phyloP scores from a whole-genome alignment of 2,329 filamentous ascomycete species.

The Parastagonospora avenae region DNA sequence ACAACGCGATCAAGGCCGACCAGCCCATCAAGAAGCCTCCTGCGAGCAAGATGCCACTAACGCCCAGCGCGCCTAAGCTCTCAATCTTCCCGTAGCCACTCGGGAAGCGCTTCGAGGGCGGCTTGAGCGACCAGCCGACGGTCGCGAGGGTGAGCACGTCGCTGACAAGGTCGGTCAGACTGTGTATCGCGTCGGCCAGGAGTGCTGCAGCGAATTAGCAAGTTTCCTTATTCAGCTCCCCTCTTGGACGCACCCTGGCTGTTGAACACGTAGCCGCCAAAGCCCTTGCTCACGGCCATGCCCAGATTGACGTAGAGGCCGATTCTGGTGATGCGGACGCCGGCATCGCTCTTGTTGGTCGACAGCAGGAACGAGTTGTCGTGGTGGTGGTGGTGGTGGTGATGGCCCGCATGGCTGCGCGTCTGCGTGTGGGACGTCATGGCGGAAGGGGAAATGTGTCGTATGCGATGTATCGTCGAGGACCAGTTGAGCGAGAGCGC shows the following conservation, averaged over 20 bases:
- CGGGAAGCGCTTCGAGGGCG: conserved; percentile 82
- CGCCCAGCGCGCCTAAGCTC: conserved; percentile 88
- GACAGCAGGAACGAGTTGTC: conserved; percentile 85
- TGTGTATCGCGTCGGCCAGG: conserved; percentile 93
- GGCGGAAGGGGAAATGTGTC: conserved; percentile 34
- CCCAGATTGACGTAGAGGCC: conserved; percentile 86
- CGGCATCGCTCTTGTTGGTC: conserved; percentile 85
- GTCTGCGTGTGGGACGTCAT: conserved; percentile 39
- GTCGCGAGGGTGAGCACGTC: conserved; percentile 94
- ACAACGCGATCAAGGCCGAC: conserved; percentile 64
- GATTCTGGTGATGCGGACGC: conserved; percentile 90
- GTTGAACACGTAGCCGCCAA: conserved; percentile 92
- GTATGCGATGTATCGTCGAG: conserved; percentile 37
- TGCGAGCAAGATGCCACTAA: conserved; percentile 86
- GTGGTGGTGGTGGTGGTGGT: conserved; percentile 74
- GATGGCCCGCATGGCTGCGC: conserved; percentile 51
- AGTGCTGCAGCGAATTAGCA: conserved; percentile 61
- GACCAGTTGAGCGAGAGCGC: conserved; percentile 36
- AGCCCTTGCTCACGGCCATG: conserved; percentile 92
- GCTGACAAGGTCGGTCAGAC: conserved; percentile 91
- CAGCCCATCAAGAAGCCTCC: conserved; percentile 91
- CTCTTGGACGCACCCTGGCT: conserved; percentile 64
- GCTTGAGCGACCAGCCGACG: conserved; percentile 88
- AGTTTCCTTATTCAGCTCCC: background rate
- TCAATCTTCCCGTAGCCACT: conserved; percentile 97